Evolutionary conservation across 139 green algal species (phyloP), one percentile per base, ranked within the genome.

Genomic region (Trebouxia sp.): DNA sequence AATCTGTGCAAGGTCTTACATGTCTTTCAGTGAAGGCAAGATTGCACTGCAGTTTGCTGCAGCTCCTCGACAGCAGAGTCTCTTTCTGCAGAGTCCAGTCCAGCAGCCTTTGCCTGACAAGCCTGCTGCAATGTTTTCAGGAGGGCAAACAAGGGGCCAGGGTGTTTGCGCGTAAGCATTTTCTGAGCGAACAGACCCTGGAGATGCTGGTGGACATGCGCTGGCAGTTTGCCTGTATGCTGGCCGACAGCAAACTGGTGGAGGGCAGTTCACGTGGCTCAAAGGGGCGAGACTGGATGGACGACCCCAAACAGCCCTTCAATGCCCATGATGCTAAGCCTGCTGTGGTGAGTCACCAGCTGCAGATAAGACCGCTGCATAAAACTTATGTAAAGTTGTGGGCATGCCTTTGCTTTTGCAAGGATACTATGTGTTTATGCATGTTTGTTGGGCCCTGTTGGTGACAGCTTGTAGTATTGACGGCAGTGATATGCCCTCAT

Each of bases 131-230:
- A 28, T 24, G 6, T 26, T n/a, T 58, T 53, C 35, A 51, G 51
- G 76, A 65, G 28, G 84, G 43, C 32, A 67, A 81, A n/a, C 30
- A 79, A 10, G 79, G 79, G 17, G 82, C 51, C 30, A 7, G 22
- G 1, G 70, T 51, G 20, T 87, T 74, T 69, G 82, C 83, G 48
- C 42, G 56, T 37, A 78, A 72, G 32, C 77, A 90, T 79, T 88
- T 86, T 69, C 66, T 96, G 79, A 84, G 86, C 22, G 62, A 81
- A 41, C 84, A 87, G 62, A 91, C 90, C 10, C 88, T 98, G 66
- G 83, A 94, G 45, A 89, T 93, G 77, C 87, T 98, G 78, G 70
- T 80, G 5, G 91, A 98, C 80, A 94, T 98, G 89, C 82, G 93
- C 6, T 66, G 53, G 47, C 94, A 98, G 91, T 96, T 98, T 88